A percentile compares a stretch with the other conserved stretches of the same genome.
phyloP scores from a whole-genome alignment of 805 yeast genomes.

The Myxozyma kluyveri region DNA sequence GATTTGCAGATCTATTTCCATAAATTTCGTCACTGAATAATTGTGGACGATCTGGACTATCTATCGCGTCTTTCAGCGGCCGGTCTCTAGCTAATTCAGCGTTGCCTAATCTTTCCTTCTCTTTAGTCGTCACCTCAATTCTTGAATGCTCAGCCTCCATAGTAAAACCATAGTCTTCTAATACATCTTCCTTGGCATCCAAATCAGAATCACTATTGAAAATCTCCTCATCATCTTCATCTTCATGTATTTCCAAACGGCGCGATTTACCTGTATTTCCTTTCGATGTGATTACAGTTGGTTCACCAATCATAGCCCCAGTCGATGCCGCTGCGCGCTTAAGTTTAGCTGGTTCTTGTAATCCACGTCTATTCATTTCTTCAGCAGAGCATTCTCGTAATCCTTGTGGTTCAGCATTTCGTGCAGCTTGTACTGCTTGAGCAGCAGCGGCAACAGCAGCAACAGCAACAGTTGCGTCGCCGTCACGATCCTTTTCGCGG shows the following conservation, averaged over 20 bases:
- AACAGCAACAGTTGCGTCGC: neutral
- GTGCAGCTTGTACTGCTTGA: neutral
- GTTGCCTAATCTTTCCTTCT: too few species aligned
- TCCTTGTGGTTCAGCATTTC: too few species aligned
- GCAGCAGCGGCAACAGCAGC: neutral
- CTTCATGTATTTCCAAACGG: constrained; percentile 7
- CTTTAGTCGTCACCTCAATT: too few species aligned
- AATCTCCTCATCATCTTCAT: constrained; percentile 4
- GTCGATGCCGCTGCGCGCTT: neutral
- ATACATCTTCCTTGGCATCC: constrained; percentile 10
- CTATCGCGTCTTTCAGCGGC: too few species aligned
- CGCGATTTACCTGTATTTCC: constrained; percentile 13
- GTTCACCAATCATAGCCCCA: neutral
- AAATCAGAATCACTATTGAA: neutral
- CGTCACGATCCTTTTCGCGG: constrained; percentile 1
- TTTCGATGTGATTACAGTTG: constrained; percentile 11
- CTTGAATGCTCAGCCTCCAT: neutral
- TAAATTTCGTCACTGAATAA: neutral
- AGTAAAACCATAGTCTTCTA: neutral
- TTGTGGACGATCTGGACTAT: neutral
- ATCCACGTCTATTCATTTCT: neutral
- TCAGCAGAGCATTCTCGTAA: neutral
- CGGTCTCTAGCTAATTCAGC: too few species aligned
- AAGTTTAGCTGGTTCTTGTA: neutral
- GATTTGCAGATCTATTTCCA: neutral